phyloP scores from a whole-genome alignment of 805 yeast species.

The Cyberlindnera sargentensis region DNA sequence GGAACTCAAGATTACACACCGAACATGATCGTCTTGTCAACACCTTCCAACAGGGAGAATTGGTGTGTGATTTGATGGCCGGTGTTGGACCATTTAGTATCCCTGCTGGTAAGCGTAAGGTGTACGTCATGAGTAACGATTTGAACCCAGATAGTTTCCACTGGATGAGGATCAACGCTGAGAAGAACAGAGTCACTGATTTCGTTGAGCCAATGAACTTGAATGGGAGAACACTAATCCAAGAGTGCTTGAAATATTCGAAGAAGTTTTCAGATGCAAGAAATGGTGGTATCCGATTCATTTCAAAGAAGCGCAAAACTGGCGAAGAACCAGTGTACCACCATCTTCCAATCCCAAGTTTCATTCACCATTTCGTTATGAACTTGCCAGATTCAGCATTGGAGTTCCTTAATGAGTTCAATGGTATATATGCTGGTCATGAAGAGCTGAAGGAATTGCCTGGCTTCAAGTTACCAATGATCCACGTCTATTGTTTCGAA shows the following conservation, averaged over 20 bases:
- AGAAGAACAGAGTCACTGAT: conserved; percentile 49
- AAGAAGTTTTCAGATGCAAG: conserved; percentile 36
- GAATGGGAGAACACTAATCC: conserved; percentile 82
- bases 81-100: conserved; percentile 98
- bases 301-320: conserved; percentile 29
- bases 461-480: conserved; percentile 56
- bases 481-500: conserved; percentile 90
- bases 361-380: conserved; percentile 78
- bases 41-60: conserved; percentile 54
- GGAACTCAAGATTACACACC: conserved; percentile 93
- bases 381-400: conserved; percentile 92
- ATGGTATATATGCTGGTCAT: conserved; percentile 55
- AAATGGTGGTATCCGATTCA: conserved; percentile 30
- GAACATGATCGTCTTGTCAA: conserved; percentile 82
- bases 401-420: conserved; percentile 68
- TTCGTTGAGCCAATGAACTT: conserved; percentile 59
- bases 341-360: conserved; percentile 40
- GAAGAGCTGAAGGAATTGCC: conserved; percentile 33
- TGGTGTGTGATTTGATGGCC: conserved; percentile 93
- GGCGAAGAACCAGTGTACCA: conserved; percentile 18
- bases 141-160: conserved; percentile 81
- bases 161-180: conserved; percentile 60
- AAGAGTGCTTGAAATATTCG: conserved; percentile 46
- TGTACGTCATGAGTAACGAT: conserved; percentile 85
- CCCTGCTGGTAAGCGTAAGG: conserved; percentile 85